Evolutionary conservation across 306 rosid genomes (phyloP).

Genomic region (Neltuma alba): DNA sequence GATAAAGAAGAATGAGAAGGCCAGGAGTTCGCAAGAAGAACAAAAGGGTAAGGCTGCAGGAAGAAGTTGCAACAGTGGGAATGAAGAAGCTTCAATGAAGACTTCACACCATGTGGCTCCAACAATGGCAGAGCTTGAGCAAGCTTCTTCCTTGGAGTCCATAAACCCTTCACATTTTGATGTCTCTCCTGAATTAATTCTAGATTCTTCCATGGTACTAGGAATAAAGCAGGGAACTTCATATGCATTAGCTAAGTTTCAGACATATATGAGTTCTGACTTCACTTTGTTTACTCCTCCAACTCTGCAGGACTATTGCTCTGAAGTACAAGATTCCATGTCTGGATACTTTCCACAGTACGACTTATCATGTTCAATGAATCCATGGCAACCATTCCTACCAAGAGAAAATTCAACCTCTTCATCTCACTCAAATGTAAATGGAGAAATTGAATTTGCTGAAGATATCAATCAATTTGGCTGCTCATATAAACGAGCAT

Average conservation of each 20-base stretch:
- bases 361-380: slow-evolving; percentile 42
- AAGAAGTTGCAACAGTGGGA: slow-evolving; percentile 46
- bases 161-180: slow-evolving; percentile 54
- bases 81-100: slow-evolving; percentile 42
- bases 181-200: slow-evolving; percentile 75
- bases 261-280: slow-evolving; percentile 19
- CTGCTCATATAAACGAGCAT: slow-evolving; percentile 49
- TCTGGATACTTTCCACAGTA: slow-evolving; percentile 47
- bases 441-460: slow-evolving; percentile 45
- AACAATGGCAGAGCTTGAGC: slow-evolving; percentile 45
- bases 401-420: slow-evolving; percentile 56
- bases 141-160: slow-evolving; percentile 41
- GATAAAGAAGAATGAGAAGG: slow-evolving; percentile 71
- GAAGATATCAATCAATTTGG: slow-evolving; percentile 51
- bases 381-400: slow-evolving; percentile 56
- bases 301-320: slow-evolving; percentile 67
- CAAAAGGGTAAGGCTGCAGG: slow-evolving; percentile 46
- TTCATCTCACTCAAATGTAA: slow-evolving; percentile 71
- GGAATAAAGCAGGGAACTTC: slow-evolving; percentile 26
- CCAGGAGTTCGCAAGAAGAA: slow-evolving; percentile 45
- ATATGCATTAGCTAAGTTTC: not conserved
- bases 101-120: slow-evolving; percentile 49
- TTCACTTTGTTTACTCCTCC: slow-evolving; percentile 14
- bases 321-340: slow-evolving; percentile 51
- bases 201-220: slow-evolving; percentile 84